Base-by-base conservation (phyloP, 2,329 filamentous ascomycete genomes). In the Colletotrichum horii region DNA sequence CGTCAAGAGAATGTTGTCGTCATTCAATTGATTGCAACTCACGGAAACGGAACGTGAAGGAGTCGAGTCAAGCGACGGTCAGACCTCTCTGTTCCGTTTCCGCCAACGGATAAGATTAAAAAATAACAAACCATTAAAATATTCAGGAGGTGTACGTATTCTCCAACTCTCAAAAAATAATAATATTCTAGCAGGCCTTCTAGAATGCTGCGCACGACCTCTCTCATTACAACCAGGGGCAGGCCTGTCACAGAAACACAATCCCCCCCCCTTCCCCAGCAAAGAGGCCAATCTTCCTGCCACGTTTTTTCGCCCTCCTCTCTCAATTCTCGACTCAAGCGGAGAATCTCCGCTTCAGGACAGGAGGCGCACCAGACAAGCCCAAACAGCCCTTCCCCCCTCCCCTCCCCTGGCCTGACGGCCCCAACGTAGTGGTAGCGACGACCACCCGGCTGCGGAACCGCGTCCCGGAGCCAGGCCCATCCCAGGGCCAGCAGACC, bases 381-480 rank as follows among this genome's bases (percentile, higher is more conserved):
- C 55, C 61, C 48, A 67, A 67, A 67, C 19, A 48, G 43, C 43
- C n/a, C 43, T 48, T 12, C 30, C 30, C 38, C 38, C 19, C 19
- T 48, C 12, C 30, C 36, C 61, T 24, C 28, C 56, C 62, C 70
- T 61, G 55, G 62, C 28, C 12, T 38, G 58, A 76, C 74, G 65
- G 74, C 74, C 66, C 74, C 70, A 70, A 74, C 43, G 71, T 74
- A 48, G 36, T 74, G 74, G 74, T 76, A 76, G 64, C 73, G 70
- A 64, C 73, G 38, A 43, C 38, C 70, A 73, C 32, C 70, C 71
- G 65, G 70, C 61, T 52, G 36, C 74, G 74, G 74, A 74, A 66
- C 66, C 52, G 70, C 55, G 58, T 36, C 28, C 74, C 74, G 74
- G 70, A 22, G 36, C 74, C 65, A 74, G 70, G 70, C 60, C 15